Base-by-base conservation (phyloP, 139 green algal species). In the Tetraselmis striata region DNA sequence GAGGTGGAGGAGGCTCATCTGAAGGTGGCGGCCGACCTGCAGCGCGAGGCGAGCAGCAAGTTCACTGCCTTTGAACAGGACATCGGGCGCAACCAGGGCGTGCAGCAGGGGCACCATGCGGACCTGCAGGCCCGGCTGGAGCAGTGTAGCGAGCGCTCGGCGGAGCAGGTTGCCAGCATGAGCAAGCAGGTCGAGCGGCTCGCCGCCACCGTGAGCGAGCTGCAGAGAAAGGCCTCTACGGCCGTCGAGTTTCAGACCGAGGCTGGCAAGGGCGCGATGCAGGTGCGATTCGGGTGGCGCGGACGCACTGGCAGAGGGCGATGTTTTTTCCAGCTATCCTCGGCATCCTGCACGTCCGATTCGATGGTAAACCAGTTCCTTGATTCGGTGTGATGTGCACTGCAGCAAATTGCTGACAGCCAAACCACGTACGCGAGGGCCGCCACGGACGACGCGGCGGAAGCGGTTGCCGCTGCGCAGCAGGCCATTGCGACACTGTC, bases 51-150 rank as follows among this genome's bases (percentile, higher is more conserved):
- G 28, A 31, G 31, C 23, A 22, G 25, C 2, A 28, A 30, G 24
- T 74, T 82, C 31, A n/a, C 31, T 28, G 11, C 2, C 26, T 82
- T 82, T 31, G 31, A 82, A 18, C 22, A 82, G 78, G 27, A 74
- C 18, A 75, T 29, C 74, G 45, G 45, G 18, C 45, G 45, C 11
- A 67, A 67, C 45, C 45, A 67, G 45, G 45, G 45, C 45, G 18
- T 67, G 5, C 45, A 67, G 45, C 45, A 67, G 45, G 45, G 45
- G 11, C 45, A 67, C 18, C 45, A 67, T 67, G 45, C 45, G 18
- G 45, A 67, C 45, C 5, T 67, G 5, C 45, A 67, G 45, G 45
- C 11, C 45, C 18, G 18, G 11, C 45, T 67, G 45, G 45, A 67
- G 45, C 45, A 67, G 45, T 67, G 5, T 18, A 67, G 18, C 11